Conservation (phyloP, 352 stramenopile species). For the Phytophthora fragariaefolia region DNA sequence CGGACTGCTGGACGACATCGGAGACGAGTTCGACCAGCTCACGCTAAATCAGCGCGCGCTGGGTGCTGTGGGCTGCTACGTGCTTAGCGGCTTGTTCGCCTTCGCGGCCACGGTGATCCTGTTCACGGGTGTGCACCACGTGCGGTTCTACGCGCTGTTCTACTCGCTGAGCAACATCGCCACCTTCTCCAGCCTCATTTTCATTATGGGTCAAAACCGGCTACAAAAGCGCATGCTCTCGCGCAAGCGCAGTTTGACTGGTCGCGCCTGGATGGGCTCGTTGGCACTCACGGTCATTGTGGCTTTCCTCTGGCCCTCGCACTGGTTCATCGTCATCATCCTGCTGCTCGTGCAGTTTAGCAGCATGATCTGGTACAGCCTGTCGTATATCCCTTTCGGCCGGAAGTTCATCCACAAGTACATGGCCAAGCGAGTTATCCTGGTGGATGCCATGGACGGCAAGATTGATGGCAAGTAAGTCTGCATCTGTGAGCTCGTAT, state of each 20-base stretch:
- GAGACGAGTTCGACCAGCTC: conserved; percentile 46
- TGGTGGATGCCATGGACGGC: conserved; percentile 45
- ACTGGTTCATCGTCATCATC: conserved; percentile 59
- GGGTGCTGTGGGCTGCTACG: conserved; percentile 43
- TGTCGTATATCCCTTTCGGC: conserved; percentile 57
- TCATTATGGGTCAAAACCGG: conserved; percentile 50
- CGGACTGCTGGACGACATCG: conserved; percentile 44
- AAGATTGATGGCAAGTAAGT: conserved; percentile 48
- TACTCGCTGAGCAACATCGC: conserved; percentile 54
- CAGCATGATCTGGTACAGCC: conserved; percentile 67
- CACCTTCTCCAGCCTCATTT: conserved; percentile 51
- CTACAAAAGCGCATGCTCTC: conserved; percentile 53
- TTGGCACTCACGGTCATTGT: conserved; percentile 51
- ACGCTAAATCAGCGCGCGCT: conserved; percentile 50
- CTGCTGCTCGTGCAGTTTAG: conserved; percentile 59
- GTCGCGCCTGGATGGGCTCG: conserved; percentile 48
- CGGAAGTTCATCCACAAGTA: conserved; percentile 57
- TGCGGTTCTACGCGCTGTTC: conserved; percentile 51
- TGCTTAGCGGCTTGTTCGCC: conserved; percentile 43
- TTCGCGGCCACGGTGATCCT: conserved; percentile 47
- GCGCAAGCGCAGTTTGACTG: conserved; percentile 39
- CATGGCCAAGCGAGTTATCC: conserved; percentile 41
- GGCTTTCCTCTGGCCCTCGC: conserved; percentile 47
- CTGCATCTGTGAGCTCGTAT: not conserved
- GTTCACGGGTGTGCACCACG: conserved; percentile 47